Percentiles rank a stretch among this genome's conserved stretches.
phyloP scores from a whole-genome alignment of 2,329 filamentous ascomycete species.

The Cercospora sp. region DNA sequence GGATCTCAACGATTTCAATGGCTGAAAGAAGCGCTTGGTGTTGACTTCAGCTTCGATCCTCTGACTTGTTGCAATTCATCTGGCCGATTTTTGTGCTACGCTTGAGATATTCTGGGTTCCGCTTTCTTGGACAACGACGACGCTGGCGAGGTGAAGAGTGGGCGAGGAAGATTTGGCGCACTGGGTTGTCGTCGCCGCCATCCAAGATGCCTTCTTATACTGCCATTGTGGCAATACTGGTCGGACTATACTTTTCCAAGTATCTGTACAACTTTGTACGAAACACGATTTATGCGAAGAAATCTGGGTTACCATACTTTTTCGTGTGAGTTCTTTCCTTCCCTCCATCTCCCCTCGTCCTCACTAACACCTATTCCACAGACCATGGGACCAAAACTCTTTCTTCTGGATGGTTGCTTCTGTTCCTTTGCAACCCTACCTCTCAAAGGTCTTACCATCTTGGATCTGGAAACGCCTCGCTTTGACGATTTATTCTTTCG shows the following conservation, averaged over 20 bases:
- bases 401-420: conserved; percentile 33
- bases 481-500: conserved; percentile 34
- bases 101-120: no score
- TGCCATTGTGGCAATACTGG: conserved; percentile 21
- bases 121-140: no score
- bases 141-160: no score
- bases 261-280: conserved; percentile 31
- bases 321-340: conserved; percentile 17
- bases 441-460: conserved; percentile 24
- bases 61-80: no score
- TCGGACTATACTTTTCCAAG: conserved; percentile 23
- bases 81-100: no score
- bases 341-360: no score
- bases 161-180: no score
- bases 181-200: no score
- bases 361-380: not conserved
- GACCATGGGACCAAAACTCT: conserved; percentile 33
- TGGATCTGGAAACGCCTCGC: conserved; percentile 27
- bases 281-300: conserved; percentile 31
- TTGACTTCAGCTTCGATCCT: not conserved
- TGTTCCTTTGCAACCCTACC: conserved; percentile 27
- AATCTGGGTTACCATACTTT: conserved; percentile 31
- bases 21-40: not conserved
- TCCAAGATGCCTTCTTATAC: conserved; percentile 29
- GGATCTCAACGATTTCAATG: not conserved